phyloP scores from a whole-genome alignment of 208 protist species.

The Trichomonas vaginalis region DNA sequence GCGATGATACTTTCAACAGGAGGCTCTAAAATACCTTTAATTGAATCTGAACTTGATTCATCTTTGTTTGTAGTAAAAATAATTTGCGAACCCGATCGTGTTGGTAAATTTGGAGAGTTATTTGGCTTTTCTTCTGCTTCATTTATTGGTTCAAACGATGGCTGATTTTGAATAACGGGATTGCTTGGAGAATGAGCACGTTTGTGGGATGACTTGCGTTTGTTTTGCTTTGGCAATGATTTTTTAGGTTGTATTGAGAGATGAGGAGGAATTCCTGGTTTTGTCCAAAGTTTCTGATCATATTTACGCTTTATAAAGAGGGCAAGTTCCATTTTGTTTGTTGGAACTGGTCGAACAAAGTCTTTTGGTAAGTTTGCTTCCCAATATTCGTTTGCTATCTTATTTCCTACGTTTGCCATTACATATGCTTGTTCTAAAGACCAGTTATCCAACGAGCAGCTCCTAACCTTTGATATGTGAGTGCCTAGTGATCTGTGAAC shows the following conservation, averaged over 20 bases:
- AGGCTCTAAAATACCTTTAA: background rate
- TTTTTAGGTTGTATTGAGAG: background rate
- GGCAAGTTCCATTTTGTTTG: background rate
- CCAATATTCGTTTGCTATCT: slow-evolving; percentile 3
- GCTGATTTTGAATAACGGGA: background rate
- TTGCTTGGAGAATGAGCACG: background rate
- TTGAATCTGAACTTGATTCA: background rate
- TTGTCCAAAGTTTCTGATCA: background rate
- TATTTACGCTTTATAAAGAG: background rate
- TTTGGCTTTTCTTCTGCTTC: background rate
- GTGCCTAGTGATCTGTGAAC: slow-evolving; percentile 40
- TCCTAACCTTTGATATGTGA: slow-evolving; percentile 35
- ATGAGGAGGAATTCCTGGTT: background rate
- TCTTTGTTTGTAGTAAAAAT: background rate
- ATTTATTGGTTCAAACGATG: background rate
- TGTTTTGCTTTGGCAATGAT: background rate
- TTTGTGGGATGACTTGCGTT: background rate
- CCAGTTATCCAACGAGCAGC: slow-evolving; percentile 31
- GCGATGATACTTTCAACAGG: background rate
- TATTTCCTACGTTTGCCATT: slow-evolving; percentile 24
- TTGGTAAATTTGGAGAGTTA: background rate
- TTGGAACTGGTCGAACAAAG: background rate
- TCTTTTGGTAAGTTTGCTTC: background rate
- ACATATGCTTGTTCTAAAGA: slow-evolving; percentile 25
- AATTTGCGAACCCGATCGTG: background rate